Conservation (phyloP, 2,329 filamentous ascomycete species). For the Penicillium hordei region DNA sequence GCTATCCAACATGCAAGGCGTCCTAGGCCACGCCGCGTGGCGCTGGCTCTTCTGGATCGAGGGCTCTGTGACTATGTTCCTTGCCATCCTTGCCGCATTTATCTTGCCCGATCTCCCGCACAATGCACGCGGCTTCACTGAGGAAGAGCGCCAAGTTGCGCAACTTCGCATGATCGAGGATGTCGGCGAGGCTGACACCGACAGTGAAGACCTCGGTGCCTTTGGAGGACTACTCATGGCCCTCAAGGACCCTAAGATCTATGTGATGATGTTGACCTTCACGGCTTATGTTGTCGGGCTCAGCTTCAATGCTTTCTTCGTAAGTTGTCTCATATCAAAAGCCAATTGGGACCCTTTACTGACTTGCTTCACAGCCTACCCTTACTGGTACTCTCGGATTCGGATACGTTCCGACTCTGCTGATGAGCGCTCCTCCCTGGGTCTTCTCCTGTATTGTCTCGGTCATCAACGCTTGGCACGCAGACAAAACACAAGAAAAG, state of each 20-base stretch:
- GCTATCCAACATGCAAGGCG: constrained; percentile 46
- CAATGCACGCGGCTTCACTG: constrained; percentile 52
- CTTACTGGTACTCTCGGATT: constrained; percentile 30
- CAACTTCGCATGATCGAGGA: constrained; percentile 59
- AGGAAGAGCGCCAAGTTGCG: constrained; percentile 49
- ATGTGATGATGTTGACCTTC: constrained; percentile 63
- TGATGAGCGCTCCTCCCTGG: constrained; percentile 50
- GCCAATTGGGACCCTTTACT: background rate
- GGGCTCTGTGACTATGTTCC: constrained; percentile 52
- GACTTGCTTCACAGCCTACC: constrained; percentile 20
- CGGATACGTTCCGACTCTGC: constrained; percentile 28
- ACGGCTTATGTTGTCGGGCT: constrained; percentile 52
- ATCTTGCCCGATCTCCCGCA: constrained; percentile 54
- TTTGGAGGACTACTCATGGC: constrained; percentile 60
- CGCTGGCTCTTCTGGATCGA: constrained; percentile 55
- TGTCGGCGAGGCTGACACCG: constrained; percentile 57
- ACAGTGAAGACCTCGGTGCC: constrained; percentile 49
- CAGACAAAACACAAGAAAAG: constrained; percentile 55
- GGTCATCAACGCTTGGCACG: constrained; percentile 56
- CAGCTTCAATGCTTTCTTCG: constrained; percentile 58
- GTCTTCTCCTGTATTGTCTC: constrained; percentile 60
- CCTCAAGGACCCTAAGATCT: constrained; percentile 62
- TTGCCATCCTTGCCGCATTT: constrained; percentile 37
- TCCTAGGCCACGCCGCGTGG: constrained; percentile 42
- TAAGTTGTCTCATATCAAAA: constrained; percentile 9